Base-by-base conservation (phyloP, 306 rosid species). In the Pterocarpus macrocarpus region DNA sequence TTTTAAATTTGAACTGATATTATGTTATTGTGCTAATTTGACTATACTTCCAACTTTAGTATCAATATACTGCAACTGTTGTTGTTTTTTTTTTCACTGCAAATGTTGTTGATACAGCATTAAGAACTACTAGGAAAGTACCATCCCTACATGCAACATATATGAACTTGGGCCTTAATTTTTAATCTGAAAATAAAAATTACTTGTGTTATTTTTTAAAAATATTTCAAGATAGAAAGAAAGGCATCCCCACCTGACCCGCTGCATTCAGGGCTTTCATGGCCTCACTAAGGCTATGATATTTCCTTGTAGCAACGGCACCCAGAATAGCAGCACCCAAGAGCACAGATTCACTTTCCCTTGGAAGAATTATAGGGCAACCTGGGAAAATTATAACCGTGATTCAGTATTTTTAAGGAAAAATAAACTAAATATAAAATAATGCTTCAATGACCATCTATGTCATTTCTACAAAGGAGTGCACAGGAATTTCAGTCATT, bases 261-360 rank as follows among this genome's bases (percentile, higher is more conserved):
- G 97, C 90, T 28, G 96, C 97, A 79, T 87, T 95, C 78, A 95
- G 82, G 75, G 97, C 89, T 84, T 89, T 91, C 99, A 95, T 93
- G 66, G 95, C 97, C 81, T 93, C 93, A 41, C 86, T 88, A 82
- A 95, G 81, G 84, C 88, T 89, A 36, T 74, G 84, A 84, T 83
- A 95, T 69, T 88, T 90, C 87, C 85, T 90, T 33, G 94, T 85
- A 80, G 97, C 99, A 73, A 95, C 99, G 17, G 97, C 92, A 64
- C 97, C 98, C 49, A 95, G 88, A 88, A 93, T 95, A 65, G 99
- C 91, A 84, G 99, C 97, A 70, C 99, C 99, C 88, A 95, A 88
- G 69, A 95, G 97, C 84, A 95, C 97, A 64, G 99, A 89, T 82
- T 95, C 97, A 63, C 88, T 90, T 82, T 95, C 99, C 82, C 94